Evolutionary conservation across 129 eudicot species (phyloP).

Genomic region (Oenanthe sinensis): DNA sequence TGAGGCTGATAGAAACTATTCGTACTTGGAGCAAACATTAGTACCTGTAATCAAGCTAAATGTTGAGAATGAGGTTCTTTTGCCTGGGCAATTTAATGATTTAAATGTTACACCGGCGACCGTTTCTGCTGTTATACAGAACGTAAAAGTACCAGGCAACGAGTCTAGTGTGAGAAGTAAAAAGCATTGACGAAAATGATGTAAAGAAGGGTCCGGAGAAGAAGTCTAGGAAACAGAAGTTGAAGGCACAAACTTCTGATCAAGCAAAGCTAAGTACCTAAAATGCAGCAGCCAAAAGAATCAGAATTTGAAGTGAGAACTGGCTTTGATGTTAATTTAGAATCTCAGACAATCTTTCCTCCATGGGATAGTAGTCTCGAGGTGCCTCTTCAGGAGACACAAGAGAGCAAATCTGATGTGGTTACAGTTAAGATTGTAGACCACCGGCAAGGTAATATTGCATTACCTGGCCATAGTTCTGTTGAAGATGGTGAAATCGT

Average conservation of each 20-base stretch:
- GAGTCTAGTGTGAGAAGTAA: conserved; percentile 25
- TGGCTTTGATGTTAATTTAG: conserved; percentile 20
- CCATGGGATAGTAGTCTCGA: background rate
- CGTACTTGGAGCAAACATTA: conserved; percentile 15
- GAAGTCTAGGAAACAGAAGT: conserved; percentile 77
- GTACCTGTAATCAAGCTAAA: conserved; percentile 11
- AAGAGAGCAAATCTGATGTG: conserved; percentile 19
- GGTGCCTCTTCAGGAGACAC: background rate
- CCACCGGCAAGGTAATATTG: conserved; percentile 9
- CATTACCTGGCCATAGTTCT: conserved; percentile 2
- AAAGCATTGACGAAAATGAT: conserved; percentile 39
- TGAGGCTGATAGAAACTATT: conserved; percentile 17
- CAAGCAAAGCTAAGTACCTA: conserved; percentile 34
- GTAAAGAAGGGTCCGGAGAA: conserved; percentile 60
- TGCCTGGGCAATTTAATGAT: conserved; percentile 17
- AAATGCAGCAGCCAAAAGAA: conserved; percentile 42
- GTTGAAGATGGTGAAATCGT: conserved; percentile 15
- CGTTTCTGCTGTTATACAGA: conserved; percentile 16
- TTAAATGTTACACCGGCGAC: conserved; percentile 11
- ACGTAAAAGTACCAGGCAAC: conserved; percentile 11
- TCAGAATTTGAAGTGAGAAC: conserved; percentile 33
- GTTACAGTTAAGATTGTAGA: conserved; percentile 13
- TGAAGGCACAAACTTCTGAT: conserved; percentile 55
- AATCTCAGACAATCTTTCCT: background rate
- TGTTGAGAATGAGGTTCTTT: conserved; percentile 13